These are phyloP conservation scores for Penicillium sp. DNA, from an alignment of 2,329 filamentous ascomycete genomes.

Conservation along the genomic window DNA sequence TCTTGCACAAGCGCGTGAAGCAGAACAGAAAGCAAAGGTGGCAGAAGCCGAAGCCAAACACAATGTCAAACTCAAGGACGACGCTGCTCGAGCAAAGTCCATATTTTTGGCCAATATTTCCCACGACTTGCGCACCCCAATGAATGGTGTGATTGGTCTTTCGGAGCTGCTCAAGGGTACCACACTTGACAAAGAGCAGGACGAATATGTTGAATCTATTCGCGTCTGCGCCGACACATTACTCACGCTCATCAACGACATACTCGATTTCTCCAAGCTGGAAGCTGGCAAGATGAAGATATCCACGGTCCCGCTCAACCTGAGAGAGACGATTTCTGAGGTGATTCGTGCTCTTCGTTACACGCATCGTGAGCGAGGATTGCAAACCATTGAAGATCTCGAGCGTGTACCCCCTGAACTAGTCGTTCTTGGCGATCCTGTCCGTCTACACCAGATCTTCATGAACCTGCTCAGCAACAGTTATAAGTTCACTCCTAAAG, in stretches of 20 bases:
- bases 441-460: conserved; percentile 75
- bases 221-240: conserved; percentile 71
- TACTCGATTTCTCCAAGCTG: conserved; percentile 83
- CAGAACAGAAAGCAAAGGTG: conserved; percentile 65
- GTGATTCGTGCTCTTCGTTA: conserved; percentile 65
- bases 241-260: conserved; percentile 87
- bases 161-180: conserved; percentile 63
- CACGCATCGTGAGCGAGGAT: conserved; percentile 61
- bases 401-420: conserved; percentile 59
- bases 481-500: conserved; percentile 88
- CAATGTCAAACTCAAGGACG: conserved; percentile 67
- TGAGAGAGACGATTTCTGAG: conserved; percentile 67
- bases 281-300: conserved; percentile 87
- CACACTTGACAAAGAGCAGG: conserved; percentile 58
- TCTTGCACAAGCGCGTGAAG: conserved; percentile 61
- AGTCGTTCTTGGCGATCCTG: conserved; percentile 81
- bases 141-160: conserved; percentile 90
- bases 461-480: conserved; percentile 87
- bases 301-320: conserved; percentile 79
- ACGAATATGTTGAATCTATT: conserved; percentile 64
- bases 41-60: conserved; percentile 65
- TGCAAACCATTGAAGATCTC: conserved; percentile 66
- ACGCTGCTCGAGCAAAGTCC: conserved; percentile 75
- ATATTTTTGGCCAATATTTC: conserved; percentile 95
- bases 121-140: conserved; percentile 84